Base-by-base conservation (phyloP, 2,329 filamentous ascomycete genomes). In the Ophiocordyceps camponoti-rufipedis region DNA sequence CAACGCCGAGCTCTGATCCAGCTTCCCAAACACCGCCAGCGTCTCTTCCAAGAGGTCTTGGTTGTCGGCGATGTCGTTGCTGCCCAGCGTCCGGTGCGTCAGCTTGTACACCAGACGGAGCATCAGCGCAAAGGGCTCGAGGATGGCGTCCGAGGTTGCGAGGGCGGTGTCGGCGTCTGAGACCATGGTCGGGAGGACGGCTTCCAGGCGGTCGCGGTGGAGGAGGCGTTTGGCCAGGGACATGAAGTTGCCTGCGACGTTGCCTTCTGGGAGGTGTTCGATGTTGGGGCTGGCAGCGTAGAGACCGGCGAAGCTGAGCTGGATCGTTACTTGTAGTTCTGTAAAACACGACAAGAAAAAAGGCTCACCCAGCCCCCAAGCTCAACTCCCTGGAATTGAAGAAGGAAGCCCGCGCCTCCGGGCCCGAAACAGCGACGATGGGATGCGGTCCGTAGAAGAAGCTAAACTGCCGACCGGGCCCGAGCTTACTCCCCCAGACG, bases 61-160 rank as follows among this genome's bases (percentile, higher is more conserved):
- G 44, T 71, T 59, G 3, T 71, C 60, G 13, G 71, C 72, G 28
- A 78, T 66, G 40, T 78, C 74, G 31, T 67, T 60, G 44, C 65
- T 65, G 7, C 70, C 73, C 1, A 77, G 62, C 5, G 66, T 70
- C 12, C 74, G 66, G 60, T 76, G 74, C 4, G 71, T 77, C n/a
- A 78, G 62, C 52, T 68, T 64, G 55, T 70, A 78, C 1, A 77
- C 63, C 46, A 73, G 59, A 6, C 61, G 55, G 52, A 74, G 74
- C 42, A 76, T 60, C 52, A 63, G 63, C 33, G 73, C 63, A 51
- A 77, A 76, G 0, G 73, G 72, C 49, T 77, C 65, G 8, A 70
- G 10, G 13, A 48, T 41, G 6, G 44, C 45, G 5, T 48, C 41
- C 5, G 48, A n/a, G 10, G 28, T 42, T 3, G 38, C 8, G 5